Conservation (phyloP, 148 eudicot species). For the Arctostaphylos glauca region DNA sequence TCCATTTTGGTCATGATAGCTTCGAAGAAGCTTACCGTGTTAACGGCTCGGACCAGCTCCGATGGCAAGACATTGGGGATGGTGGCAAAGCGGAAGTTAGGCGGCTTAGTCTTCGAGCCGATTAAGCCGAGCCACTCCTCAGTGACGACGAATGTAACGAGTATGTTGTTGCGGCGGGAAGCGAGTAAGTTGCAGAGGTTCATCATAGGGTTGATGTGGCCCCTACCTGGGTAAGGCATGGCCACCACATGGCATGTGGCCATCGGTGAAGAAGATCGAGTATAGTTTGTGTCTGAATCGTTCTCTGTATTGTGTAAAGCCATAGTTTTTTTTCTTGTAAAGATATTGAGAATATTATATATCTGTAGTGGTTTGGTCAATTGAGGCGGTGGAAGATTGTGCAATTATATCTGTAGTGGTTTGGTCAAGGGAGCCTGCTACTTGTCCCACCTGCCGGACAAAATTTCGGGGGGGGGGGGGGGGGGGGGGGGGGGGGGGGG, state of each 20-base stretch:
- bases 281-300: no score
- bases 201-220: conserved; percentile 39
- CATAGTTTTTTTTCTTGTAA: no score
- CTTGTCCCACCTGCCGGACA: no score
- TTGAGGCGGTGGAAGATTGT: no score
- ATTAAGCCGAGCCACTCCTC: conserved; percentile 33
- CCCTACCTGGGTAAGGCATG: conserved; percentile 32
- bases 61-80: conserved; percentile 41
- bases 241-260: conserved; percentile 20
- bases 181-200: conserved; percentile 21
- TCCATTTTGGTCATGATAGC: conserved; percentile 25
- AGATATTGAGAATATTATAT: no score
- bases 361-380: no score
- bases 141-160: conserved; percentile 20
- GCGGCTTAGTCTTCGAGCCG: conserved; percentile 17
- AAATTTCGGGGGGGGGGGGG: no score
- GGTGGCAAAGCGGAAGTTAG: conserved; percentile 17
- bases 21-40: conserved; percentile 24
- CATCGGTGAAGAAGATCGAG: neutral
- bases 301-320: no score
- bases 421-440: no score
- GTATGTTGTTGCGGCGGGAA: neutral
- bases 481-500: no score
- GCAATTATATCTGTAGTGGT: no score
- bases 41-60: conserved; percentile 27